Base-by-base conservation (phyloP, 2,329 filamentous ascomycete species). In the Allantophomopsis cytisporea region DNA sequence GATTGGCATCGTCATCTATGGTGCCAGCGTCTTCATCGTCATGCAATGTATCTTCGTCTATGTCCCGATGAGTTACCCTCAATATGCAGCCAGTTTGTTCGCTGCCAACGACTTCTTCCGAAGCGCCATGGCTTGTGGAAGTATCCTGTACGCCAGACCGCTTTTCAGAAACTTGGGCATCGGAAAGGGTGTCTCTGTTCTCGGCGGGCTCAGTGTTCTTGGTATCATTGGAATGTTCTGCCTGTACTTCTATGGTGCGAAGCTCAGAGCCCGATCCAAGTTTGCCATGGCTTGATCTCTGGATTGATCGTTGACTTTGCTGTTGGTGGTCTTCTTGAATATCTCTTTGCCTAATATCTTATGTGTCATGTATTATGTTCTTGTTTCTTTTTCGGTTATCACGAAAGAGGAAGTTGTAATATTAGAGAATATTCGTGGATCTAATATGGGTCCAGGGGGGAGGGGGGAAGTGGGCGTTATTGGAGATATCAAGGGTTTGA, bases 41-140 rank as follows among this genome's bases (percentile, higher is more conserved):
- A 66, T 75, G 60, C 71, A 76, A 54, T 72, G 68, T 55, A 66
- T 76, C 54, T 76, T 76, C 50, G 61, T 74, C 45, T 76, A 76
- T 55, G 64, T 76, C 13, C 69, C 71, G 1, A 58, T 74, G 15
- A 63, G 59, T 38, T 75, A 75, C 47, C 70, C 70, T 4, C 58
- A 62, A 46, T 74, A 75, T 49, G 71, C 72, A 0, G 72, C 74
- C 31, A 69, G 63, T 37, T 57, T 78, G 16, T 76, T 79, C 50
- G 73, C 73, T 1, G 71, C 64, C 5, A 79, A 76, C 50, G 73
- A 76, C 57, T 71, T 76, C 52, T 66, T 70, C 54, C 63, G 72
- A 32, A 67, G 63, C 21, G 66, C 71, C 2, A 57, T 81, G 3
- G 77, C 76, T 6, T 73, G 69, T 38, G 74, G 66, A 0, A 69